Conservation (phyloP, 2,329 filamentous ascomycete species). For the Exophiala spinifera region DNA sequence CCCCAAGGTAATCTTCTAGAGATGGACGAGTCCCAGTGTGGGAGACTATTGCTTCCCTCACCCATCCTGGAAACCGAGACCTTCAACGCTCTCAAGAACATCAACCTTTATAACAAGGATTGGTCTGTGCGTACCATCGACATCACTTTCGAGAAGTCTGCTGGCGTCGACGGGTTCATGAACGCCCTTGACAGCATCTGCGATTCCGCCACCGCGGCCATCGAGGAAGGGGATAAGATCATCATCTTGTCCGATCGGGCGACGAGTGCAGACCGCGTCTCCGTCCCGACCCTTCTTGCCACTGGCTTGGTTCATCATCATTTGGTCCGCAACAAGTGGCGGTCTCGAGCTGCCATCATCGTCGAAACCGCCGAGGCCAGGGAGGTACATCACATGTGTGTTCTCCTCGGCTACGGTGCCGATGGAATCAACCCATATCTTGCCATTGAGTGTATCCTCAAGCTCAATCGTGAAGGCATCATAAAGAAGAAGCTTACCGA, state of each 20-base stretch:
- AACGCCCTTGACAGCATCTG: slow-evolving; percentile 86
- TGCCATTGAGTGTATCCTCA: slow-evolving; percentile 92
- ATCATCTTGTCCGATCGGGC: slow-evolving; percentile 87
- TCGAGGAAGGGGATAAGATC: slow-evolving; percentile 78
- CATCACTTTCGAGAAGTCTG: slow-evolving; percentile 84
- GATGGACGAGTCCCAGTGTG: slow-evolving; percentile 88
- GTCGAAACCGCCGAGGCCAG: slow-evolving; percentile 93
- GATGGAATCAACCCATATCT: slow-evolving; percentile 95
- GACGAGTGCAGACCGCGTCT: slow-evolving; percentile 74
- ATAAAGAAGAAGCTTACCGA: slow-evolving; percentile 86
- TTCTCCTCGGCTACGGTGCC: slow-evolving; percentile 91
- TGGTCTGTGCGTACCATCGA: slow-evolving; percentile 92
- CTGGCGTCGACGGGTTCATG: slow-evolving; percentile 80
- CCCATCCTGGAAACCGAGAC: slow-evolving; percentile 86
- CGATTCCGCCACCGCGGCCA: slow-evolving; percentile 75
- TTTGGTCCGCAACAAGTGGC: slow-evolving; percentile 92
- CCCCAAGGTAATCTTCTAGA: slow-evolving; percentile 93
- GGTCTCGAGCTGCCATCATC: slow-evolving; percentile 79
- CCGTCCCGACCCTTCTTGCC: slow-evolving; percentile 81
- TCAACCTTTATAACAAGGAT: slow-evolving; percentile 66
- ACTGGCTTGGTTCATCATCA: slow-evolving; percentile 95
- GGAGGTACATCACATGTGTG: slow-evolving; percentile 98
- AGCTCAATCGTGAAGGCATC: slow-evolving; percentile 89
- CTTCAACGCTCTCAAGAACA: slow-evolving; percentile 81
- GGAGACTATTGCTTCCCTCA: slow-evolving; percentile 78